Percentiles rank a stretch among this genome's conserved stretches.
These are phyloP conservation scores for Fusarium torulosum DNA, from an alignment of 2,329 filamentous ascomycete species.

Conservation along the genomic window DNA sequence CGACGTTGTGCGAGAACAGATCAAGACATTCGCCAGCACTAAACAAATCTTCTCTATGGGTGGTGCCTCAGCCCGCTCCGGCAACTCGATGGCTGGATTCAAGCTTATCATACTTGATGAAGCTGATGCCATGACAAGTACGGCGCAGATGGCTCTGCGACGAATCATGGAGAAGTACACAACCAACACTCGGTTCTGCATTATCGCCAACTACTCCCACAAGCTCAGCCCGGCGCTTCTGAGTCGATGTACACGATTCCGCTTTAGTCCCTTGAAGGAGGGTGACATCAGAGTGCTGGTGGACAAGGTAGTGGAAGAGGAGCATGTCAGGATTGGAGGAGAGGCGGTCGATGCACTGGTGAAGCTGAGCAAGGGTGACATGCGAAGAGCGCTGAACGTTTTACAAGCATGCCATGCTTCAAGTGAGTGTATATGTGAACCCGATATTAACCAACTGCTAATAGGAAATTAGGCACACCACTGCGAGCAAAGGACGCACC, in stretches of 20 bases:
- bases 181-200: constrained; percentile 95
- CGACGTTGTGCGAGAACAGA: constrained; percentile 97
- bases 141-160: constrained; percentile 95
- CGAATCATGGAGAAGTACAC: constrained; percentile 99
- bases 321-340: constrained; percentile 83
- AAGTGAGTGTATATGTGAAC: constrained; percentile 64
- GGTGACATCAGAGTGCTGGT: constrained; percentile 86
- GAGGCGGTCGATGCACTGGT: constrained; percentile 89
- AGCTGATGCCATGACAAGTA: constrained; percentile 99
- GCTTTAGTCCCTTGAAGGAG: constrained; percentile 94
- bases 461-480: constrained; percentile 68
- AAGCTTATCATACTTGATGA: constrained; percentile 98
- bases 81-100: constrained; percentile 75
- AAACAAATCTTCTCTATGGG: constrained; percentile 91
- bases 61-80: constrained; percentile 61
- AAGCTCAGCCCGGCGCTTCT: constrained; percentile 94
- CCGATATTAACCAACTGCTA: constrained; percentile 3
- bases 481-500: constrained; percentile 71
- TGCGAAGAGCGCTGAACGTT: constrained; percentile 94
- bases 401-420: constrained; percentile 96
- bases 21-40: constrained; percentile 98
- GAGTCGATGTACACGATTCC: constrained; percentile 92
- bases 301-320: constrained; percentile 89
- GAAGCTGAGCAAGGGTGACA: constrained; percentile 91
- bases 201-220: constrained; percentile 99